Evolutionary conservation across 371 early-diverging fungal species (phyloP).

Genomic region (Mortierella sp.): DNA sequence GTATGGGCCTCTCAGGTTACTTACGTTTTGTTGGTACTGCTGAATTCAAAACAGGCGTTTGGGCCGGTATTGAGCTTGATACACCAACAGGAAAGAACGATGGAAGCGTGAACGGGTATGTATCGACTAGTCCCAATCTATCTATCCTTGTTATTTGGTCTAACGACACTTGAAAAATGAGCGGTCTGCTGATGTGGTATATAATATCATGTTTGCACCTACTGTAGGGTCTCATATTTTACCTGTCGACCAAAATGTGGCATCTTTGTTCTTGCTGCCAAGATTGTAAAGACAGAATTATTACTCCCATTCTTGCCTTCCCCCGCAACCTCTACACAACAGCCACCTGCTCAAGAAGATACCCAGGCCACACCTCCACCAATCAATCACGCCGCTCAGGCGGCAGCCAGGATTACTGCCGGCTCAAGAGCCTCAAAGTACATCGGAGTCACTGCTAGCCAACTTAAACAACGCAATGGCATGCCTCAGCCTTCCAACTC

Average conservation of each 20-base stretch:
- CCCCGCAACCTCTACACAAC: conserved; percentile 7
- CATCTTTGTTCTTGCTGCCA: conserved; percentile 76
- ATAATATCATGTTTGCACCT: conserved; percentile 15
- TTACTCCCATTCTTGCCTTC: conserved; percentile 52
- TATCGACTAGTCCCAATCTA: background rate
- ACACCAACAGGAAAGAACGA: conserved; percentile 85
- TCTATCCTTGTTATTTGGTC: background rate
- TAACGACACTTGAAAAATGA: background rate
- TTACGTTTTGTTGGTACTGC: conserved; percentile 79
- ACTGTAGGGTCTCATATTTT: conserved; percentile 69
- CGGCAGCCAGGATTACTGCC: conserved; percentile 60
- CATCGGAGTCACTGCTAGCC: conserved; percentile 70
- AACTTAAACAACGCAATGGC: conserved; percentile 63
- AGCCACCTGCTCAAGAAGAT: conserved; percentile 14
- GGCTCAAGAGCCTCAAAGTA: conserved; percentile 73
- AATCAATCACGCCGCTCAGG: conserved; percentile 55
- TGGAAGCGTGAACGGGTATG: conserved; percentile 79
- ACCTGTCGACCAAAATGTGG: conserved; percentile 77
- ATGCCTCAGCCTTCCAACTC: conserved; percentile 40
- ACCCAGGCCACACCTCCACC: conserved; percentile 20
- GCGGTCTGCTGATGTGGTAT: conserved; percentile 8
- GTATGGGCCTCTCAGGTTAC: conserved; percentile 77
- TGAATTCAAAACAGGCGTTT: conserved; percentile 75
- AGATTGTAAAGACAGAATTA: conserved; percentile 63
- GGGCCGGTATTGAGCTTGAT: conserved; percentile 89